Evolutionary conservation across 2,329 filamentous ascomycete genomes (phyloP).

Genomic region (Ophiostoma montium): DNA sequence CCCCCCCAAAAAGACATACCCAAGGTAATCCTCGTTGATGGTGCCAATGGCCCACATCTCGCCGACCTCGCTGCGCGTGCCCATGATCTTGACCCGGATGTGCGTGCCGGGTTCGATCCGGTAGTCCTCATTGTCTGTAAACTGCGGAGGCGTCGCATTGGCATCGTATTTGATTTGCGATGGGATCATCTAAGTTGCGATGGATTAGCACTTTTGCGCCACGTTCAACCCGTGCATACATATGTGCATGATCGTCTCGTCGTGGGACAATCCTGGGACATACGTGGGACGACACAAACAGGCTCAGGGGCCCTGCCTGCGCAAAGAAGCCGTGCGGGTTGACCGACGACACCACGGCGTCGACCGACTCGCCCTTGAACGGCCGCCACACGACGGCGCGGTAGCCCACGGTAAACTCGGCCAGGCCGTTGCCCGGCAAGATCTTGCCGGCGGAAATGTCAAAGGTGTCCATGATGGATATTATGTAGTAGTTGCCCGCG

Average conservation of each 20-base stretch:
- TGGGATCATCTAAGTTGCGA: conserved; percentile 63
- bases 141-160: conserved; percentile 92
- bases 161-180: conserved; percentile 86
- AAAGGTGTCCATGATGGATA: conserved; percentile 93
- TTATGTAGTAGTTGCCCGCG: conserved; percentile 92
- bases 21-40: conserved; percentile 74
- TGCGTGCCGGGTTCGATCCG: conserved; percentile 90
- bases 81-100: conserved; percentile 86
- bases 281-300: conserved; percentile 76
- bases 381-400: conserved; percentile 95
- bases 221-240: too few relatives aligned
- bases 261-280: too few relatives aligned
- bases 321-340: conserved; percentile 88
- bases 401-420: conserved; percentile 90
- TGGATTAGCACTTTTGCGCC: not conserved
- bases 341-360: conserved; percentile 83
- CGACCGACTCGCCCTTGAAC: conserved; percentile 96
- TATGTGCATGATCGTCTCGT: not conserved
- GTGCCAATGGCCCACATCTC: conserved; percentile 96
- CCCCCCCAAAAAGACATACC: conserved; percentile 35
- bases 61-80: conserved; percentile 82
- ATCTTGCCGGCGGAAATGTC: conserved; percentile 90
- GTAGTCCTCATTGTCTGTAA: conserved; percentile 87
- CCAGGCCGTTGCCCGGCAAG: conserved; percentile 77
- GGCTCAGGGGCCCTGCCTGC: conserved; percentile 61